Conservation (phyloP, 2,329 filamentous ascomycete genomes). For the Byssoonygena ceratinophila region DNA sequence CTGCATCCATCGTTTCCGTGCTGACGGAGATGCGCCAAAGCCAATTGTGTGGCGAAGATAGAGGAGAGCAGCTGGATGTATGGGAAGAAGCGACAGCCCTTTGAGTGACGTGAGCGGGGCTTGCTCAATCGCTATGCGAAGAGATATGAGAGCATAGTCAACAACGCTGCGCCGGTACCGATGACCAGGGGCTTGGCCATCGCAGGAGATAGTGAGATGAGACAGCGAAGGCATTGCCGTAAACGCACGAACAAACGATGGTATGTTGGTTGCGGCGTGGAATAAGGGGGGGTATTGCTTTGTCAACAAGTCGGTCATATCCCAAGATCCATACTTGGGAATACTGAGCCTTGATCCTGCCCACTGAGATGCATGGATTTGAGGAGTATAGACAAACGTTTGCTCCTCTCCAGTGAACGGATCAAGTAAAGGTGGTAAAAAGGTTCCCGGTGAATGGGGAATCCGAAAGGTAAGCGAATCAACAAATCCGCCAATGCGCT, state of each 20-base stretch:
- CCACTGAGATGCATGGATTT: constrained; percentile 50
- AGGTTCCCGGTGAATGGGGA: constrained; percentile 65
- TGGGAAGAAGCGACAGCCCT: constrained; percentile 59
- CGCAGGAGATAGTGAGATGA: constrained; percentile 66
- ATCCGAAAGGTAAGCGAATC: constrained; percentile 68
- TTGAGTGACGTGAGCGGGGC: constrained; percentile 54
- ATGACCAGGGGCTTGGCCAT: constrained; percentile 57
- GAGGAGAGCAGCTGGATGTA: constrained; percentile 65
- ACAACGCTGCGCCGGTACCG: constrained; percentile 66
- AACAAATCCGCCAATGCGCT: constrained; percentile 66
- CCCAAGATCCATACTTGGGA: constrained; percentile 68
- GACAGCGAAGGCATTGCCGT: constrained; percentile 57
- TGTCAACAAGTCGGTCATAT: constrained; percentile 69
- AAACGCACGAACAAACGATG: constrained; percentile 69
- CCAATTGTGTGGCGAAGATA: constrained; percentile 67
- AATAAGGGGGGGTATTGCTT: constrained; percentile 83
- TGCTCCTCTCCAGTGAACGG: constrained; percentile 66
- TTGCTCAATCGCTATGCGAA: constrained; percentile 72
- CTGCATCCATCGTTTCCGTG: constrained; percentile 63
- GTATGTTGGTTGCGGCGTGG: constrained; percentile 78
- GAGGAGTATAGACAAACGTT: constrained; percentile 70
- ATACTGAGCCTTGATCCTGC: constrained; percentile 45
- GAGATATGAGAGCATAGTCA: constrained; percentile 78
- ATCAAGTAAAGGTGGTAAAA: constrained; percentile 74
- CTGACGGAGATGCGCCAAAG: constrained; percentile 63